Evolutionary conservation across 2,329 filamentous ascomycete genomes (phyloP), one percentile per base, ranked within the genome.

Genomic region (Ceratocystis harringtonii): DNA sequence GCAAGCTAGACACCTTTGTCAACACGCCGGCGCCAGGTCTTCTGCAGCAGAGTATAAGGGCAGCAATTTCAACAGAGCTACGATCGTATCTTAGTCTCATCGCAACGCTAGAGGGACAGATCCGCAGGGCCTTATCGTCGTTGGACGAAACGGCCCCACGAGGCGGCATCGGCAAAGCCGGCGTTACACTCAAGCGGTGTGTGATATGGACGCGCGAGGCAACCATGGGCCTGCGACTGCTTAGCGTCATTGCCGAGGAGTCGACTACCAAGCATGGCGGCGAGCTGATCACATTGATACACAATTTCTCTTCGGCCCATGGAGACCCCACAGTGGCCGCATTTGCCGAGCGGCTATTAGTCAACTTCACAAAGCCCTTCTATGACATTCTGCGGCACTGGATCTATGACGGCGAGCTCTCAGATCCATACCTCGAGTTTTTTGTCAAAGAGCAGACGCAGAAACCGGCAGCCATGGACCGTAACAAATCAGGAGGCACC

Each of bases 401-500:
- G 94, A 96, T 99, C 62, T 99, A 99, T 72, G 92, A 99, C 71
- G 94, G 94, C 68, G 95, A 99, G 77, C 81, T 99, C 15, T 91
- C 90, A n/a, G 94, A 99, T 74, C 94, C 95, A 0, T 96, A 92
- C 71, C 81, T 85, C 65, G 94, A 99, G 72, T 99, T 99, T 75
- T 97, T 99, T 71, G 92, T 99, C 22, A 85, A 85, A 22, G 90
- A 96, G 73, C 71, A 70, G 70, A 76, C 68, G 74, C 78, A 71
- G 79, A 83, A 68, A 77, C 79, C 66, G 72, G 66, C 66, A 36
- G 66, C 75, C 61, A 81, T 79, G 70, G 77, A 78, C 62, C 81
- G 80, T 61, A 65, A 67, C 41, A 67, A 67, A 25, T 65, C 66
- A 7, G 87, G 84, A 28, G 88, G 89, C 17, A 92, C 88, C 45